Base-by-base conservation (phyloP, 2,329 filamentous ascomycete species). In the Blumeriella jaapii region DNA sequence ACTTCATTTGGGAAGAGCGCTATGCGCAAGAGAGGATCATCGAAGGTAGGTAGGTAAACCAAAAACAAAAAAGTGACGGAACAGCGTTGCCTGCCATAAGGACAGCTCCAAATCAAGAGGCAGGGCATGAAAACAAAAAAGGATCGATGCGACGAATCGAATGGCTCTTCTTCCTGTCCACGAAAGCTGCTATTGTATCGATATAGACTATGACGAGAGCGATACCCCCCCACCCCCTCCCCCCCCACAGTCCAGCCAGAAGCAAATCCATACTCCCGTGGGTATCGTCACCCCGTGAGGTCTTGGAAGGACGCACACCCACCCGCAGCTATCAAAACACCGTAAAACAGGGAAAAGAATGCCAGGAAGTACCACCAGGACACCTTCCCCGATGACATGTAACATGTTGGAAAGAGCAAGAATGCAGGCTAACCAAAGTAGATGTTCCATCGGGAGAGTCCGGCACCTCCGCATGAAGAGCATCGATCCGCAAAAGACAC, bases 291-390 rank as follows among this genome's bases (percentile, higher is more conserved):
- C 43, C 37, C 34, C 18, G 34, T 20, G 19, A 38, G 50, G n/a
- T n/a, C n/a, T n/a, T n/a, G n/a, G n/a, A n/a, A n/a, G n/a, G n/a
- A 52, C 53, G 50, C 49, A 49, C 49, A 42, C 43, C 29, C 41
- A 50, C 52, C 46, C 46, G 51, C 50, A 44, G 46, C 47, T 32
- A 30, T 31, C 16, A 35, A 46, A 33, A 37, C 23, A 41, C 47
- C 48, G 49, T 47, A 50, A 44, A 34, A 50, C 45, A 40, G 29
- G 33, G 36, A 31, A 37, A 40, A 25, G n/a, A n/a, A 32, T 36
- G 36, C 24, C 31, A 39, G 40, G 40, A 42, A 42, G 40, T 41
- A 51, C 44, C 42, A 32, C 45, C 45, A 47, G 48, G 46, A 48
- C 32, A 44, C 23, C 31, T 41, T 41, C 39, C 40, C 39, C 39